Evolutionary conservation across 2,329 filamentous ascomycete genomes (phyloP), one percentile per base, ranked within the genome.

Genomic region (Cordyceps tenuipes): DNA sequence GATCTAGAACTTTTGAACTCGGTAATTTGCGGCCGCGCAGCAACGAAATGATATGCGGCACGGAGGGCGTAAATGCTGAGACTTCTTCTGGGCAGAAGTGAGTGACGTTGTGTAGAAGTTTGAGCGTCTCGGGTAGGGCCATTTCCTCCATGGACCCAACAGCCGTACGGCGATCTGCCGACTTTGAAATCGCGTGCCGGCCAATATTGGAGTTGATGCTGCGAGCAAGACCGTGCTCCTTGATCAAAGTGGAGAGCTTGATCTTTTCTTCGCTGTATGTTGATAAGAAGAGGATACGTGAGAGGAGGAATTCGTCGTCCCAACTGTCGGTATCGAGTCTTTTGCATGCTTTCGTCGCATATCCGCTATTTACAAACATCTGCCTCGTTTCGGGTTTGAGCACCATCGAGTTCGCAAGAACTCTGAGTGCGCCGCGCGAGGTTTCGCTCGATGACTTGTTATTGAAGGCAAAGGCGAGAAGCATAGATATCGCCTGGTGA

Each of bases 81-180:
- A 76, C 73, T 29, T 87, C 79, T 47, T 86, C 79, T 4, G 85
- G 83, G 65, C 87, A 88, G 67, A 86, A 85, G 66, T 92, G 86
- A 1, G 88, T 89, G 57, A 96, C 79, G 72, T 97, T 97, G 79
- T 95, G 97, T 56, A 96, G 75, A 46, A 97, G 79, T 69, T 96
- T 97, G 54, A 94, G 76, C 0, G 89, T 93, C 72, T 97, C 93
- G 9, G 80, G 80, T 43, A 97, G 79, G 0, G 92, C 91, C 83
- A 93, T 85, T 61, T 88, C 85, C 64, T 88, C 85, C 80, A 92
- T 89, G 0, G 82, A 81, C 47, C 83, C 75, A 13, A 64, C 64
- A 12, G 67, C 69, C 26, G 69, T 64, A 50, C 72, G 73, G 50
- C 67, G 66, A n/a, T 69, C 67, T 21, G 63, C 62, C 19, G 67